Percentiles rank a stretch among this genome's conserved stretches.
Conservation (phyloP, 345 rosid species). For the Schrenkiella parvula region DNA sequence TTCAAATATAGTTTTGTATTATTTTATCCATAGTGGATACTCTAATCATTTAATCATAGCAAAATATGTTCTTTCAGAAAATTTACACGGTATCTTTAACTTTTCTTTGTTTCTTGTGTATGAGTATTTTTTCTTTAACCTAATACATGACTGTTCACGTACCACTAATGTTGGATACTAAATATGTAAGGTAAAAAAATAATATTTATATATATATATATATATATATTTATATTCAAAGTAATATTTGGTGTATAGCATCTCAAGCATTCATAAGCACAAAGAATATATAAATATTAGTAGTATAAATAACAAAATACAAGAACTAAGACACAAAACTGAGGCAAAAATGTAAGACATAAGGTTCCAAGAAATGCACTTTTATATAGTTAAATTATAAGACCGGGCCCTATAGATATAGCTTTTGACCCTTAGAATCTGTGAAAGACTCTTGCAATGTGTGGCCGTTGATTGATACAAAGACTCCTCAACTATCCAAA, state of each 20-base stretch:
- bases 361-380: slow-evolving; percentile 16
- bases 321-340: not conserved
- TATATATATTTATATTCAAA: too few species aligned
- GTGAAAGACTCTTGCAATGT: slow-evolving; percentile 21
- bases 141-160: too few species aligned
- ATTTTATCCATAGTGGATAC: too few species aligned
- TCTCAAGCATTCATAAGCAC: not conserved
- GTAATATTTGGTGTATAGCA: not conserved
- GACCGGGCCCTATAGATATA: not conserved
- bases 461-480: slow-evolving; percentile 15
- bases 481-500: slow-evolving; percentile 47
- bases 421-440: slow-evolving; percentile 42
- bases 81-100: too few species aligned
- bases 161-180: not conserved
- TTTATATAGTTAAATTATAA: slow-evolving; percentile 14
- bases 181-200: too few species aligned
- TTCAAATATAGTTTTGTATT: too few species aligned
- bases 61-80: too few species aligned
- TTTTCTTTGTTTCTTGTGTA: too few species aligned
- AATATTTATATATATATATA: too few species aligned
- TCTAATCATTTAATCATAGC: too few species aligned
- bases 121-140: too few species aligned
- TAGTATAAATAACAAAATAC: not conserved
- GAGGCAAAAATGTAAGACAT: not conserved
- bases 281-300: not conserved